Evolutionary conservation across 129 eudicot species (phyloP).

Genomic region (Oenanthe sinensis): DNA sequence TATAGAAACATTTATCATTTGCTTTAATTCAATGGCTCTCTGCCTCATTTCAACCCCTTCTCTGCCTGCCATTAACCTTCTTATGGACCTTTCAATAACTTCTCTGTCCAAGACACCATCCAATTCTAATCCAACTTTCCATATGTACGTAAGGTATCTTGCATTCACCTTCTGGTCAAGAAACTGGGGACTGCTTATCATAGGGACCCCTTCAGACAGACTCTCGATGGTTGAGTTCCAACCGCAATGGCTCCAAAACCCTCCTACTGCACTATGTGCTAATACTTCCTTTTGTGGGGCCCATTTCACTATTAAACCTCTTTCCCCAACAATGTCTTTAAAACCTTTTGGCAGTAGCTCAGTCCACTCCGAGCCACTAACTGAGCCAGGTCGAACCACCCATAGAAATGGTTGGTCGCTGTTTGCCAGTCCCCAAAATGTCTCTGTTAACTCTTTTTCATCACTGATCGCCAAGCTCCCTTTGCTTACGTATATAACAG

Average conservation of each 20-base stretch:
- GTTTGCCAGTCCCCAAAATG: neutral
- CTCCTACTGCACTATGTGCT: slow-evolving; percentile 15
- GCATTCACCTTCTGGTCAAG: slow-evolving; percentile 13
- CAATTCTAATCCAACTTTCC: slow-evolving; percentile 11
- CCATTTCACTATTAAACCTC: slow-evolving; percentile 22
- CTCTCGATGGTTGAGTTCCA: slow-evolving; percentile 27
- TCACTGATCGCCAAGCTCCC: neutral
- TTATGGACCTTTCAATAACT: slow-evolving; percentile 15
- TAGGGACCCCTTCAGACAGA: slow-evolving; percentile 19
- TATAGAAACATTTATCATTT: neutral
- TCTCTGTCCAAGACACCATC: neutral
- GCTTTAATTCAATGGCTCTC: slow-evolving; percentile 16
- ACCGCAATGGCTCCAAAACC: slow-evolving; percentile 26
- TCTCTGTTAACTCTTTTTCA: neutral
- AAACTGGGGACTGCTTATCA: slow-evolving; percentile 11
- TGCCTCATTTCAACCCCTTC: slow-evolving; percentile 26
- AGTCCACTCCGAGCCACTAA: slow-evolving; percentile 5
- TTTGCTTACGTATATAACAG: neutral
- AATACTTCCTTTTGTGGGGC: slow-evolving; percentile 23
- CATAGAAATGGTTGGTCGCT: slow-evolving; percentile 19
- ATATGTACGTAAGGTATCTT: slow-evolving; percentile 6
- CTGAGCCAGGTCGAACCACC: slow-evolving; percentile 21
- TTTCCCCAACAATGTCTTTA: slow-evolving; percentile 1
- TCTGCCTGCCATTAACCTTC: slow-evolving; percentile 18
- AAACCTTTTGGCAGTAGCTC: neutral